phyloP scores from a whole-genome alignment of 2,329 filamentous ascomycete genomes.

The Botrytis fabae region DNA sequence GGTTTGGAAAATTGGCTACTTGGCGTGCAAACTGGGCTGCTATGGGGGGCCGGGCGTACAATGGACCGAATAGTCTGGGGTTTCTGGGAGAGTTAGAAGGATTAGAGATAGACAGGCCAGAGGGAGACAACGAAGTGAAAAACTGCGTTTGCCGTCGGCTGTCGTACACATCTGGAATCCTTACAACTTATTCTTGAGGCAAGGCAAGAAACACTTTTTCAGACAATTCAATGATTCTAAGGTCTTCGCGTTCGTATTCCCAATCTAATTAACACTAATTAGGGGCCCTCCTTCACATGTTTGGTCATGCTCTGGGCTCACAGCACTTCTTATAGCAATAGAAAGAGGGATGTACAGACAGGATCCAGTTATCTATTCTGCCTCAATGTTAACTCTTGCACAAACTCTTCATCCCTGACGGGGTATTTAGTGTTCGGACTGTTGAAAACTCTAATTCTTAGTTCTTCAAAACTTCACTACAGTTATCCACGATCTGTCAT shows the following conservation, averaged over 20 bases:
- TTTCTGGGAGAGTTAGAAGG: background rate
- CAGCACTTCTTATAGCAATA: background rate
- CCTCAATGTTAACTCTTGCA: background rate
- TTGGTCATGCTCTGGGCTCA: background rate
- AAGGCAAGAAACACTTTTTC: background rate
- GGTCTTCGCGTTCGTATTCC: background rate
- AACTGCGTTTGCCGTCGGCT: background rate
- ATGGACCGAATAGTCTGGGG: background rate
- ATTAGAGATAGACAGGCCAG: background rate
- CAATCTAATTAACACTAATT: background rate
- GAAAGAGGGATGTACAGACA: background rate
- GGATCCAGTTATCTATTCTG: background rate
- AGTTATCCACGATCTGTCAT: background rate
- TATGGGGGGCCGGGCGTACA: background rate
- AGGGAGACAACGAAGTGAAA: background rate
- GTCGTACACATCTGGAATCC: background rate
- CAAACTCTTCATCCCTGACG: background rate
- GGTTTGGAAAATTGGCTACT: background rate
- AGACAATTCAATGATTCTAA: background rate
- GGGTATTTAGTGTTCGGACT: background rate
- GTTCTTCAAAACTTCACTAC: background rate
- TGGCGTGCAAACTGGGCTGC: background rate
- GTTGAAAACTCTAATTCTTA: background rate
- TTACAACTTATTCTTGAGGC: background rate
- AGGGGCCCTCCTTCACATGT: background rate